Evolutionary conservation across 1,284 basidiomycete genomes (phyloP), one percentile per base, ranked within the genome.

Genomic region (Earliella scabrosa): DNA sequence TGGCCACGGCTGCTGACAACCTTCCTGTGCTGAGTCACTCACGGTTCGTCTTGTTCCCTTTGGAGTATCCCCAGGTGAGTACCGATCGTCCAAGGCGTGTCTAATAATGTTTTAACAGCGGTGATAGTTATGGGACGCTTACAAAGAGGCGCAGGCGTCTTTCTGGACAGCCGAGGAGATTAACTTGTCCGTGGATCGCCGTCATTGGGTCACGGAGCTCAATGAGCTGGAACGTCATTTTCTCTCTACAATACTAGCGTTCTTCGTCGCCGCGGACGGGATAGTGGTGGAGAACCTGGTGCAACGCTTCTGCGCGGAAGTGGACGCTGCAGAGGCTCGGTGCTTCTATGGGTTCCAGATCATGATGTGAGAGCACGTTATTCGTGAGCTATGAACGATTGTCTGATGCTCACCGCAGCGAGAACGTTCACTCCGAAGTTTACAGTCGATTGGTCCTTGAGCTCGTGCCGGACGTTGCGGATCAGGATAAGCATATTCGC

Each of bases 401-500:
- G n/a, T n/a, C n/a, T n/a, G n/a, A n/a, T n/a, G n/a, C n/a, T n/a
- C n/a, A n/a, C n/a, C n/a, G 6, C 16, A 50, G 48, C 21, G 88
- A 90, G 73, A 85, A 85, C 73, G 81, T 86, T 52, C 83, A 86
- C 73, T 87, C 87, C 26, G 88, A 90, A 71, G 88, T 87, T 40
- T 90, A 90, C 77, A 89, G 87, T 16, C 82, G 88, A 50, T 83
- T 90, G 67, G 88, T 90, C 7, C 16, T 14, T 5, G 27, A 39
- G 10, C 38, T 50, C n/a, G 10, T 50, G 1, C 38, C 93, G 71
- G 96, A 98, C 66, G 77, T 87, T 10, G 81, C 76, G 11, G 83
- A 95, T 72, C 87, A 93, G 50, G 86, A 90, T 54, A 94, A 98
- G 63, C 97, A 90, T 45, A 93, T 97, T 56, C 94, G 93, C 1